phyloP scores from a whole-genome alignment of 202 grass and related monocot species.

The Saccharum hybrid region DNA sequence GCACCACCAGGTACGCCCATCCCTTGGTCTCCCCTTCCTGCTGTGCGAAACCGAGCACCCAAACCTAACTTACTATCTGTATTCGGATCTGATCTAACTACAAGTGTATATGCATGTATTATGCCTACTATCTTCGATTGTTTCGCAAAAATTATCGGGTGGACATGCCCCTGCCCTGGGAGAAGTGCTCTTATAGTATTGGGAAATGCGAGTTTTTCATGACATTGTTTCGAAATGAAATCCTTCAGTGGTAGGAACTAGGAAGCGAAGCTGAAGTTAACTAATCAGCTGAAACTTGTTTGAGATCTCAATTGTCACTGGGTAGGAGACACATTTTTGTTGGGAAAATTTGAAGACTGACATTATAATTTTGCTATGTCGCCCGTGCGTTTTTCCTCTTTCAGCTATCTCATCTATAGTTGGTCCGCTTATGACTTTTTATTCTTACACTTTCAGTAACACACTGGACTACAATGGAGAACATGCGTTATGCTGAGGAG shows the following conservation, averaged over 20 bases:
- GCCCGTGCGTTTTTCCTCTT: not conserved
- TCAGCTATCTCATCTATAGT: not conserved
- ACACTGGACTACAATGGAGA: conserved; percentile 67
- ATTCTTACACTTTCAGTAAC: conserved; percentile 28
- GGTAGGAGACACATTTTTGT: not conserved
- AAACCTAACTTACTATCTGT: not conserved
- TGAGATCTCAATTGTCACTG: not conserved
- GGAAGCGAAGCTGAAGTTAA: not conserved
- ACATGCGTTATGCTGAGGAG: conserved; percentile 81
- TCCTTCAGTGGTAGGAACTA: not conserved
- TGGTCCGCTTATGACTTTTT: not conserved
- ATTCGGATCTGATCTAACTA: not conserved
- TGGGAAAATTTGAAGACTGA: no score
- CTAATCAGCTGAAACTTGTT: not conserved
- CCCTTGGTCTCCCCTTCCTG: not conserved
- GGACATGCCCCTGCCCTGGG: no score
- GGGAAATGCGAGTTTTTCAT: not conserved
- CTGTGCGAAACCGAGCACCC: not conserved
- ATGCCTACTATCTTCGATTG: no score
- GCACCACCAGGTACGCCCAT: not conserved
- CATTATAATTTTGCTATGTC: not conserved
- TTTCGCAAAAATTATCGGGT: no score
- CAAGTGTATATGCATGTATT: no score
- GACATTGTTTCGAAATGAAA: conserved; percentile 6
- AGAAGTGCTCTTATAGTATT: not conserved